Percentiles rank a stretch among this genome's conserved stretches.
Evolutionary conservation across 1,284 basidiomycete species (phyloP).

Genomic region (Ustilago nuda): DNA sequence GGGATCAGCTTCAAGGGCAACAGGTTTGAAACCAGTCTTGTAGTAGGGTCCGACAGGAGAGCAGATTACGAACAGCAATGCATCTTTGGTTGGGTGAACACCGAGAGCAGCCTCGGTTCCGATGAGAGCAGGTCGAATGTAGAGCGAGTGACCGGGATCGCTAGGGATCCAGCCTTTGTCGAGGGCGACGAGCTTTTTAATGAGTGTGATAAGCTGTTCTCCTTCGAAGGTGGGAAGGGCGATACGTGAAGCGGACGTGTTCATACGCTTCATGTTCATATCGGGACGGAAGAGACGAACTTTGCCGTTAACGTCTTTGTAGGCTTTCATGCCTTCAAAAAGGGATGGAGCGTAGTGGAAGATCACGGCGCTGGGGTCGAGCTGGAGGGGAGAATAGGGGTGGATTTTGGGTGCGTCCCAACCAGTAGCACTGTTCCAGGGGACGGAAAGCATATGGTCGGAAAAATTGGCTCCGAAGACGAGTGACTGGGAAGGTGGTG

Average conservation of each 20-base stretch:
- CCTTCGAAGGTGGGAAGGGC: conserved; percentile 86
- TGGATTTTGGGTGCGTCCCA: conserved; percentile 87
- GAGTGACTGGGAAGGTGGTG: conserved; percentile 63
- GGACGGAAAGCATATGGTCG: conserved; percentile 91
- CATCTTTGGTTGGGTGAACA: conserved; percentile 86
- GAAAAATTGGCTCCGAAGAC: conserved; percentile 76
- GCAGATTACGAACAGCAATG: conserved; percentile 92
- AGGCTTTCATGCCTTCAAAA: conserved; percentile 98
- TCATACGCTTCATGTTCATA: conserved; percentile 91
- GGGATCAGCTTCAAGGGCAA: conserved; percentile 89
- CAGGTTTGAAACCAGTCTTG: conserved; percentile 93
- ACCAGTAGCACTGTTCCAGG: conserved; percentile 79
- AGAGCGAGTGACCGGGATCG: conserved; percentile 88
- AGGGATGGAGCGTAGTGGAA: conserved; percentile 90
- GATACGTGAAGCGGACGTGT: conserved; percentile 75
- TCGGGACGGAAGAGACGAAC: conserved; percentile 94
- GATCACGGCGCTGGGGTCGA: conserved; percentile 87
- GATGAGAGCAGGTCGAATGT: conserved; percentile 86
- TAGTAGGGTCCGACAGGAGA: conserved; percentile 89
- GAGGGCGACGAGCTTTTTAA: conserved; percentile 86
- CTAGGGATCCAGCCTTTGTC: conserved; percentile 94
- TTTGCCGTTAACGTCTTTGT: conserved; percentile 81
- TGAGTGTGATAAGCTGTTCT: conserved; percentile 81
- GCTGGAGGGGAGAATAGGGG: conserved; percentile 80
- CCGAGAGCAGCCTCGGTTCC: conserved; percentile 90